Conservation (phyloP, 2,329 filamentous ascomycete genomes). For the Orbilia brochopaga region DNA sequence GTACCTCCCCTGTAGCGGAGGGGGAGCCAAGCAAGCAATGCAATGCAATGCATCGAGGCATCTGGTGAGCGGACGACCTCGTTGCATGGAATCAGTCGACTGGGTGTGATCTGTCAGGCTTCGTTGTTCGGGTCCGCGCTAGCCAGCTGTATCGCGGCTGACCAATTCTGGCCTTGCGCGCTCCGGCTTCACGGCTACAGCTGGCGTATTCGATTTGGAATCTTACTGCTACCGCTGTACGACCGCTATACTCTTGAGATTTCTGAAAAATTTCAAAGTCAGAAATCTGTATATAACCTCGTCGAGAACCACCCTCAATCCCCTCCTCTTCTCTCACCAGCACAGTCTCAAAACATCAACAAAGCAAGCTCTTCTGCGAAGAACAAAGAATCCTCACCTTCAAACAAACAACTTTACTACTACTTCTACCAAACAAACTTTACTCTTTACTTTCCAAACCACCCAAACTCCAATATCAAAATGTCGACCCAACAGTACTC, state of each 20-base stretch:
- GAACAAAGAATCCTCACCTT: conserved; percentile 24
- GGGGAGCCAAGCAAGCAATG: too few species aligned
- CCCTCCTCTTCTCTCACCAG: conserved; percentile 39
- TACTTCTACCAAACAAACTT: conserved; percentile 19
- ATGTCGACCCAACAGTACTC: conserved; percentile 42
- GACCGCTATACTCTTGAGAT: not conserved
- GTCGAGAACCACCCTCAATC: conserved; percentile 26
- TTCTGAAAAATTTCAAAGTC: conserved; percentile 37
- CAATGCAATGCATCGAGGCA: conserved; percentile 16
- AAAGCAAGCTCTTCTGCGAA: conserved; percentile 43
- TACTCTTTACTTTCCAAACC: too few species aligned
- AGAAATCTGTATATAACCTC: conserved; percentile 47
- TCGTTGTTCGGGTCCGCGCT: conserved; percentile 31
- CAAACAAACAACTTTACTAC: conserved; percentile 18
- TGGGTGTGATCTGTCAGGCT: conserved; percentile 47
- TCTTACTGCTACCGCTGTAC: not conserved
- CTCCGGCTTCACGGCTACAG: not conserved
- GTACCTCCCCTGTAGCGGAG: not conserved
- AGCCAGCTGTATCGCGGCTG: conserved; percentile 31
- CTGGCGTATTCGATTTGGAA: not conserved
- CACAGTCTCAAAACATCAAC: conserved; percentile 47
- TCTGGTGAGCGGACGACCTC: conserved; percentile 15
- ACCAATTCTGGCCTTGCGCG: not conserved
- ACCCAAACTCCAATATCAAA: too few species aligned
- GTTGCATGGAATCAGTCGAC: conserved; percentile 32